Base-by-base conservation (phyloP, 805 yeast genomes). In the Starmerella stellata region DNA sequence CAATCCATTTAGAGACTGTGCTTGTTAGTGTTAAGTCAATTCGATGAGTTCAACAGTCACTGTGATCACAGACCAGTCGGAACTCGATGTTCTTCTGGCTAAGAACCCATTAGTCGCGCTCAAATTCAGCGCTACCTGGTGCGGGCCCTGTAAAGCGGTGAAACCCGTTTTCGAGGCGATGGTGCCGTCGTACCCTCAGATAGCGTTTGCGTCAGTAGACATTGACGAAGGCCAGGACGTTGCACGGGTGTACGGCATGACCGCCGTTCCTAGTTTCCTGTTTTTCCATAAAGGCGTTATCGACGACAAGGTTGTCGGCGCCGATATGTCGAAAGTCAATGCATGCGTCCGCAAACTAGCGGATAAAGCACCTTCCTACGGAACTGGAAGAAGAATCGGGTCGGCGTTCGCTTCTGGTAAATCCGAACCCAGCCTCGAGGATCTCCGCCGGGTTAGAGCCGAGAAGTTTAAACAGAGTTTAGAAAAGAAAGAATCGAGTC, bases 61-160 rank as follows among this genome's bases (percentile, higher is more conserved):
- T n/a, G n/a, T n/a, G n/a, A n/a, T n/a, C n/a, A n/a, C n/a, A n/a
- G n/a, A n/a, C n/a, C n/a, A n/a, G n/a, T n/a, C n/a, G 16, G 44
- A 45, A 19, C 34, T 19, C 39, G 33, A 38, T 5, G 20, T 18
- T 5, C 11, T 39, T 5, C 31, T 44, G 28, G 23, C 21, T 18
- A 19, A 33, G 20, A 35, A 45, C 25, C 37, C 43, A 11, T 30
- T 18, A 32, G 46, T 83, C 48, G 78, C 83, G 51, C 38, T 51
- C 21, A 95, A 85, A 64, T 85, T 85, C 65, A 80, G 74, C 53
- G 95, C 95, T 51, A 71, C 78, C 40, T 85, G 95, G 94, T 85
- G 95, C 63, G 94, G 94, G 50, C 96, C 98, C 41, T 90, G 98
- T 68, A 81, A 82, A 68, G 80, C 80, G 74, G 78, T 90, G 63